These are phyloP conservation scores for Hirsutella thompsonii DNA, from an alignment of 2,329 filamentous ascomycete species.

Conservation along the genomic window DNA sequence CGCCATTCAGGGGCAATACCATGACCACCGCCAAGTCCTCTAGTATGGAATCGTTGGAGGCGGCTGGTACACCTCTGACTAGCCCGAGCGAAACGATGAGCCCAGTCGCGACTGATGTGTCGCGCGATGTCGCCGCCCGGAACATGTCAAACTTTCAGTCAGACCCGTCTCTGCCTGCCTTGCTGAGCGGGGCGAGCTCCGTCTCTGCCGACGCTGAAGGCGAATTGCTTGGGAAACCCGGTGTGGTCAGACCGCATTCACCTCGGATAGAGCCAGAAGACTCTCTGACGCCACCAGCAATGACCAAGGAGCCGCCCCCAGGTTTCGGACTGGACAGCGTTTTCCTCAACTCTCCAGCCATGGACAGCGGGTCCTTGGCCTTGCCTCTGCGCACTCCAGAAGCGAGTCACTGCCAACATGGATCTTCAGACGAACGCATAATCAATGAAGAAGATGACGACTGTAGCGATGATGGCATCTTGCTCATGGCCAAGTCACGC, in stretches of 20 bases:
- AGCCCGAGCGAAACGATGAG: constrained; percentile 41
- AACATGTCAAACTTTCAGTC: constrained; percentile 43
- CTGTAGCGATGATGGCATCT: constrained; percentile 40
- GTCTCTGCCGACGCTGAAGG: constrained; percentile 50
- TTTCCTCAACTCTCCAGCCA: constrained; percentile 17
- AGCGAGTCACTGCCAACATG: constrained; percentile 2
- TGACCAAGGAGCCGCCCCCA: constrained; percentile 30
- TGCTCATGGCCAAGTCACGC: constrained; percentile 40
- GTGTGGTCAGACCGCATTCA: constrained; percentile 25
- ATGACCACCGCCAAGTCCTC: constrained; percentile 34
- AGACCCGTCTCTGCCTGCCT: constrained; percentile 49
- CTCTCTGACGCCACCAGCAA: constrained; percentile 39
- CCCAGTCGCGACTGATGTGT: constrained; percentile 28
- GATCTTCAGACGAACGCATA: constrained; percentile 5
- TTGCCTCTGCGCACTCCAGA: constrained; percentile 13
- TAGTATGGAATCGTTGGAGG: constrained; percentile 36
- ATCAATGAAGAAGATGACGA: constrained; percentile 34
- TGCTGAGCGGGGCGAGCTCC: constrained; percentile 51
- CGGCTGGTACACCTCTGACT: constrained; percentile 36
- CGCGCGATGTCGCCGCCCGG: constrained; percentile 28
- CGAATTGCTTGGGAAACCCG: constrained; percentile 41
- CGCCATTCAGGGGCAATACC: constrained; percentile 26
- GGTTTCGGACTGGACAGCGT: constrained; percentile 34
- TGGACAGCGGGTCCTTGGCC: constrained; percentile 18
- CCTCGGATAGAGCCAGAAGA: constrained; percentile 38